Base-by-base conservation (phyloP, 2,329 filamentous ascomycete species). In the Fusarium torreyae region DNA sequence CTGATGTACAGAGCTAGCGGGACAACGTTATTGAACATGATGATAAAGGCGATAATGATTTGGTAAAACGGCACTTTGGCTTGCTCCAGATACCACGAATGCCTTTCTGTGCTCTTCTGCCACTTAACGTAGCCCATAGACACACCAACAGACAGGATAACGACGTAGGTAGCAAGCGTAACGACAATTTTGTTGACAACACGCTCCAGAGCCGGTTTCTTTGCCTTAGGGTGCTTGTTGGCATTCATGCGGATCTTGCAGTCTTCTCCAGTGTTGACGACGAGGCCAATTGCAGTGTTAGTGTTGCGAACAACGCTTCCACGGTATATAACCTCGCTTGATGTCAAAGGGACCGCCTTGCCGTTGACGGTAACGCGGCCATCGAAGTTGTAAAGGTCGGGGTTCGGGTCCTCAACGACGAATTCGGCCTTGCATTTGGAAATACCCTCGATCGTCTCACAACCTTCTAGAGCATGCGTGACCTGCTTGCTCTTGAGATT, bases 11-110 rank as follows among this genome's bases (percentile, higher is more conserved):
- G 86, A 0, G 94, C 94, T 17, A 98, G 86, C 0, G 95, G 95
- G 62, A 98, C 94, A 81, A 97, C 89, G 39, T 96, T 98, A 79
- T 98, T 98, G 81, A 97, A 97, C 89, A 97, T 95, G 80, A 98
- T 97, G 70, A 97, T 89, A 77, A 94, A 98, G 0, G 93, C 94
- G 28, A 95, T 91, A 69, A 98, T 91, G 63, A 97, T 94, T 34
- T 94, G 90, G 69, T 93, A 88, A 72, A 93, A 92, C 1, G 87
- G 85, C n/a, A 97, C 93, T 6, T 83, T 85, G 1, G 93, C 91
- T 56, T 88, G 80, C 6, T 84, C 78, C 18, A 98, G 82, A 74
- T 97, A 98, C 91, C 92, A 97, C 3, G 93, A 88, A 15, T 87
- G 79, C 24, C 83, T 80, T 77, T 97, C 94, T 11, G 88, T 89